A percentile compares a stretch with the other conserved stretches of the same genome.
These are phyloP conservation scores for Karstenula rhodostoma DNA, from an alignment of 2,329 filamentous ascomycete species.

Conservation along the genomic window DNA sequence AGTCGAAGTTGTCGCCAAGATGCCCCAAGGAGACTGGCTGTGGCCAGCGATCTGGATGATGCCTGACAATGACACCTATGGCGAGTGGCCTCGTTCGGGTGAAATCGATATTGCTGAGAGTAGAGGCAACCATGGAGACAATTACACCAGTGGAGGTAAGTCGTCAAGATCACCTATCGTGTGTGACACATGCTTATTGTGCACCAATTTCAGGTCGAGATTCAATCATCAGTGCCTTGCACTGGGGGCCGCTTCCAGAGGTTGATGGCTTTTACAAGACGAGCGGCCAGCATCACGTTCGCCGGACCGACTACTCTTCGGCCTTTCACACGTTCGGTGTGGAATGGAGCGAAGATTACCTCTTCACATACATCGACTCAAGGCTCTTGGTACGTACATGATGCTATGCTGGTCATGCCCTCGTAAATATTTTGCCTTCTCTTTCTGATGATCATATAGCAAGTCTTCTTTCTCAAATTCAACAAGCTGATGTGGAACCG, in stretches of 20 bases:
- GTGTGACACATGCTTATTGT: not conserved
- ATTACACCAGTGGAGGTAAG: slow-evolving; percentile 72
- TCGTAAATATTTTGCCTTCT: not conserved
- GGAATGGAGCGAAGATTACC: slow-evolving; percentile 79
- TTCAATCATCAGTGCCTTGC: slow-evolving; percentile 77
- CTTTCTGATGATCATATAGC: slow-evolving; percentile 51
- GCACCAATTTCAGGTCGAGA: slow-evolving; percentile 61
- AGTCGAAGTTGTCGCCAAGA: slow-evolving; percentile 77
- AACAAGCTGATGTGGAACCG: slow-evolving; percentile 68
- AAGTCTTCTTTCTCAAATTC: slow-evolving; percentile 80
- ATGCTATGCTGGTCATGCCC: not conserved
- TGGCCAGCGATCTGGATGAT: slow-evolving; percentile 79
- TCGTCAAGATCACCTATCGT: not conserved
- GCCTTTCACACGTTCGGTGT: slow-evolving; percentile 75
- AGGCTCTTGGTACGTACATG: slow-evolving; percentile 59
- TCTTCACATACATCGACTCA: slow-evolving; percentile 84
- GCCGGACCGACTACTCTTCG: slow-evolving; percentile 75
- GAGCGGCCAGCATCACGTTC: slow-evolving; percentile 35
- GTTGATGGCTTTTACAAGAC: slow-evolving; percentile 32
- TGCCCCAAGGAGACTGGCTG: slow-evolving; percentile 81
- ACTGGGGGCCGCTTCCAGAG: slow-evolving; percentile 68
- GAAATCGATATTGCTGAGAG: slow-evolving; percentile 84
- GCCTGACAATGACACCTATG: slow-evolving; percentile 74
- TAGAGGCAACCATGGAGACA: slow-evolving; percentile 77
- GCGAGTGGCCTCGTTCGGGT: slow-evolving; percentile 77